Evolutionary conservation across 805 yeast species (phyloP).

Genomic region (Candida easanensis): DNA sequence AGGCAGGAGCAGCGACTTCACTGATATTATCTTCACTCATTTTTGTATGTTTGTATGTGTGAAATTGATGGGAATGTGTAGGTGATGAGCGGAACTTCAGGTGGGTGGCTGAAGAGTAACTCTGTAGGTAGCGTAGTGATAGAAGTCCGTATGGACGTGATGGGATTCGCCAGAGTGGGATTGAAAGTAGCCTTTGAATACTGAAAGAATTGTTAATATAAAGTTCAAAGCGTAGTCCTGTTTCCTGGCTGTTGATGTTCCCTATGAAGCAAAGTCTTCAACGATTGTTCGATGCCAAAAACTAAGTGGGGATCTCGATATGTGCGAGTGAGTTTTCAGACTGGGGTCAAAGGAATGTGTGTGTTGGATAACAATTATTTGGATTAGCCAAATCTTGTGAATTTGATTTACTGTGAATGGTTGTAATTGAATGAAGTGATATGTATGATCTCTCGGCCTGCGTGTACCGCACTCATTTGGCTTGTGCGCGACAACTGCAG

Average conservation of each 20-base stretch:
- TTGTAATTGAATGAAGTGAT: too few species aligned
- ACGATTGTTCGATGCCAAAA: background rate
- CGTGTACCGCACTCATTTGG: background rate
- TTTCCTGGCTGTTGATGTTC: background rate
- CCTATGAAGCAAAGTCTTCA: too few species aligned
- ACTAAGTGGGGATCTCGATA: too few species aligned
- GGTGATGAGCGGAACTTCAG: background rate
- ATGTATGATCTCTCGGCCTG: background rate
- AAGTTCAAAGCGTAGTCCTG: background rate
- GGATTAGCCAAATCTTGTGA: too few species aligned
- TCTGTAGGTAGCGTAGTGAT: conserved; percentile 5
- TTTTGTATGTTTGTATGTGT: conserved; percentile 2
- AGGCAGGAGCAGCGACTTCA: conserved; percentile 31
- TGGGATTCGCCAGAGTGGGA: conserved; percentile 12
- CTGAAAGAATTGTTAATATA: conserved; percentile 10
- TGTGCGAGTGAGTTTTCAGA: too few species aligned
- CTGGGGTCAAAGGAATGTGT: too few species aligned
- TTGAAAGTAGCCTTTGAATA: conserved; percentile 17
- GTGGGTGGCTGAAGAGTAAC: conserved; percentile 5
- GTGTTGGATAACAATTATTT: too few species aligned
- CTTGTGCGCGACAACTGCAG: conserved; percentile 1
- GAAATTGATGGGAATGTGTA: conserved; percentile 2
- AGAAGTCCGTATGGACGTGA: conserved; percentile 13
- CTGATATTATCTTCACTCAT: conserved; percentile 42
- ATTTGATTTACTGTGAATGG: too few species aligned